Evolutionary conservation across 768 basidiomycete species (phyloP), one percentile per base, ranked within the genome.

Genomic region (Naganishia vishniacii): DNA sequence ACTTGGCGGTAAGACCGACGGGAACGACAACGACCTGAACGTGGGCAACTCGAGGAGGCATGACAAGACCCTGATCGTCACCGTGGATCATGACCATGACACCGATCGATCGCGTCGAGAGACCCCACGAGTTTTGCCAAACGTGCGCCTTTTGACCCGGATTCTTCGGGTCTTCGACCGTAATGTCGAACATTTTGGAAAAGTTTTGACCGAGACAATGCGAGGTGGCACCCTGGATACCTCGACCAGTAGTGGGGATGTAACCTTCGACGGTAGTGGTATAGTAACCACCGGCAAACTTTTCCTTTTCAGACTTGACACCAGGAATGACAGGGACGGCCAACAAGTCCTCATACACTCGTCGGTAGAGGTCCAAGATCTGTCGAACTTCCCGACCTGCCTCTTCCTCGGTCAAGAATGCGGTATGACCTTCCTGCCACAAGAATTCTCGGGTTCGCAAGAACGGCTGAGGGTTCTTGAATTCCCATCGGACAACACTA

Each of bases 371-470:
- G 62, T 95, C 92, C 71, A 99, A 87, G 71, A 99, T 98, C 63
- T 94, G 84, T 20, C 83, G 85, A 16, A 98, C 95, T 79, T 98
- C 95, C 56, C 79, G 81, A 72, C 91, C 95, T 26, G 94, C 94
- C 77, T 97, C 94, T 3, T 80, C 74, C 78, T 93, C 88, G 69
- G 88, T 89, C 46, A 93, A 82, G 78, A 88, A 85, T 3, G 95
- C 94, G 9, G 95, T 98, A 80, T 99, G 95, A 40, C 95, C 95
- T 79, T 99, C 95, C 80, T 99, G 95, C 95, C 95, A 99, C n/a
- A 99, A 81, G 83, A 97, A 99, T 80, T 99, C 95, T 75, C 95
- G 89, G 1, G 95, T 98, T 62, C 95, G 91, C 40, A 99, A 84
- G 88, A 99, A 99, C 8, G 95, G 95, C 78, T 99, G 93, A 64